Conservation (phyloP, 2,329 filamentous ascomycete species). For the Fusarium chlamydosporum region DNA sequence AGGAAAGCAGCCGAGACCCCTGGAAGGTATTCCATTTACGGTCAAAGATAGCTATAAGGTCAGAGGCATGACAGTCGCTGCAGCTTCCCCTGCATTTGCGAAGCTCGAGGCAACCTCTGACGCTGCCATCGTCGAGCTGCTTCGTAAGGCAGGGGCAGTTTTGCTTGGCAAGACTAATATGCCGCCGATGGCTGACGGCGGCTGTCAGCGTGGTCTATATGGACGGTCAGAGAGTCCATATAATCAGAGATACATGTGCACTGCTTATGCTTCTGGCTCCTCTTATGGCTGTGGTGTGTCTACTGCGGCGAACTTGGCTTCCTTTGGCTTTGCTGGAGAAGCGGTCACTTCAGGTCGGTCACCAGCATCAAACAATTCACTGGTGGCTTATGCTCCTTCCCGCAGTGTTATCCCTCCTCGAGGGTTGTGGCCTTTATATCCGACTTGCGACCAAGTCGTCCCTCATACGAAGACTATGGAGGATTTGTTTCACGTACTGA, state of each 20-base stretch:
- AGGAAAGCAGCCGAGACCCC: conserved; percentile 25
- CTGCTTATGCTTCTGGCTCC: conserved; percentile 69
- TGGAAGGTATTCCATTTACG: conserved; percentile 71
- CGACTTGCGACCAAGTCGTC: conserved; percentile 68
- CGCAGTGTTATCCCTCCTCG: conserved; percentile 65
- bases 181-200: conserved; percentile 70
- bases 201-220: conserved; percentile 70
- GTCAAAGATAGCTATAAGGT: conserved; percentile 71
- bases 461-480: conserved; percentile 65
- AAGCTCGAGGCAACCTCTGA: conserved; percentile 65
- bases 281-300: conserved; percentile 69
- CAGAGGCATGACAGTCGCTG: conserved; percentile 65
- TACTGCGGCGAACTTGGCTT: conserved; percentile 64
- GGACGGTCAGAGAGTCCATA: conserved; percentile 71
- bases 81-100: conserved; percentile 68
- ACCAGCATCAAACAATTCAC: conserved; percentile 69
- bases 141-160: conserved; percentile 57
- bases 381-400: conserved; percentile 70
- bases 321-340: conserved; percentile 68
- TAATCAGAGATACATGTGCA: conserved; percentile 66
- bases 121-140: conserved; percentile 62
- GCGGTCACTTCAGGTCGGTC: conserved; percentile 69
- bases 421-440: conserved; percentile 69
- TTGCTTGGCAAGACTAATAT: conserved; percentile 67
- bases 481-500: conserved; percentile 65